A percentile compares a stretch with the other conserved stretches of the same genome.
Evolutionary conservation across 2,329 filamentous ascomycete genomes (phyloP).

Genomic region (Hypocrella siamensis): DNA sequence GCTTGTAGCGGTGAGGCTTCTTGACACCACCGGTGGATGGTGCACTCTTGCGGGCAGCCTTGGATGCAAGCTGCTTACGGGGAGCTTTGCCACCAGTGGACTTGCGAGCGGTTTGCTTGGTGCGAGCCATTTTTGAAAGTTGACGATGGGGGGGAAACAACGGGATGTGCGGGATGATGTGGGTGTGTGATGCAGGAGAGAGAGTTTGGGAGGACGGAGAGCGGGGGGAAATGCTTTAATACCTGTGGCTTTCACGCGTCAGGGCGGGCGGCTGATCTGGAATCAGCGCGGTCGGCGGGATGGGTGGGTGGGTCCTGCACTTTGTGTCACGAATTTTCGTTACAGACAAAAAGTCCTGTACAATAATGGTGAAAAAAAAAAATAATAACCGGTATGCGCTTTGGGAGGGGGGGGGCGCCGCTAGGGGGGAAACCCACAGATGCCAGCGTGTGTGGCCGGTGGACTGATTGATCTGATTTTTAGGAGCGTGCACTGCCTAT

Average conservation of each 20-base stretch:
- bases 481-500: too few relatives aligned
- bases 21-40: conserved; percentile 95
- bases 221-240: conserved; percentile 30
- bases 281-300: conserved; percentile 4
- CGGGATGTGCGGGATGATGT: conserved; percentile 11
- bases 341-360: too few relatives aligned
- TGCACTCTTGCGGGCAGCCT: conserved; percentile 93
- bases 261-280: conserved; percentile 22
- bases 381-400: too few relatives aligned
- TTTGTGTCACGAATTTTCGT: conserved; percentile 7
- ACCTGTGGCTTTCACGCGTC: conserved; percentile 15
- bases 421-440: too few relatives aligned
- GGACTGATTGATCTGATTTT: too few relatives aligned
- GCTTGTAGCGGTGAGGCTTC: conserved; percentile 87
- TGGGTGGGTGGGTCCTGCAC: conserved; percentile 9
- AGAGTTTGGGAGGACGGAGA: conserved; percentile 19
- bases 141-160: conserved; percentile 19
- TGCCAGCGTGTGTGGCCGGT: too few relatives aligned
- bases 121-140: conserved; percentile 39
- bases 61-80: conserved; percentile 96
- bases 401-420: too few relatives aligned
- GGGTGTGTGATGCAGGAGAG: conserved; percentile 24
- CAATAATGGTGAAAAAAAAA: too few relatives aligned
- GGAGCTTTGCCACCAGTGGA: conserved; percentile 66
- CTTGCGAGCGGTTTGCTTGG: conserved; percentile 58